Evolutionary conservation across 345 rosid species (phyloP), one percentile per base, ranked within the genome.

Genomic region (Kernera saxatilis): DNA sequence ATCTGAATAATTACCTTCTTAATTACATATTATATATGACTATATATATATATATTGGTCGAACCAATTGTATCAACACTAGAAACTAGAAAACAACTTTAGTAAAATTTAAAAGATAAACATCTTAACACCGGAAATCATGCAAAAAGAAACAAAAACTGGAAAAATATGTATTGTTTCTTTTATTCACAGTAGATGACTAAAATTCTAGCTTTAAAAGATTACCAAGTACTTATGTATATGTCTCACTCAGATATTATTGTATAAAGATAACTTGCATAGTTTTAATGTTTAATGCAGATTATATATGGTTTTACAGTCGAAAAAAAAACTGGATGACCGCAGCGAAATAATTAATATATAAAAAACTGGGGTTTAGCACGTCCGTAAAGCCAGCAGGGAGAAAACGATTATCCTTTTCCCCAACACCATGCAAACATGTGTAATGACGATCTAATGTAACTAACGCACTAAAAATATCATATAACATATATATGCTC

Each of bases 391-490:
- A 64, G 0, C 35, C 45, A 58, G 62, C 50, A 14, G 29, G 13
- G 54, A 45, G 65, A 72, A 66, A 57, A 26, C n/a, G 51, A 66
- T 56, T 36, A 37, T 73, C 44, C 2, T 4, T 45, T 46, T 32
- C 22, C 23, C 44, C 22, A 67, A 35, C 18, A 67, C 15, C 54
- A 58, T 69, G 63, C 70, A 69, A 25, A 21, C 43, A 36, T 27
- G 22, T 69, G 9, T 53, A 33, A 17, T 61, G 57, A 59, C 49
- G 67, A 44, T 74, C 45, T 37, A 49, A 58, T 52, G 67, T 52
- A 74, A 74, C 78, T 51, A 60, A 75, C 78, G 65, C 78, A 68
- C 64, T 75, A 51, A 30, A 60, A 41, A 60, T 37, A 68, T 53
- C 51, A 69, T 68, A 30, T 50, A 32, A 29, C 10, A 17, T 63